phyloP scores from a whole-genome alignment of 2,329 filamentous ascomycete genomes.

The Dactylellina sp. region DNA sequence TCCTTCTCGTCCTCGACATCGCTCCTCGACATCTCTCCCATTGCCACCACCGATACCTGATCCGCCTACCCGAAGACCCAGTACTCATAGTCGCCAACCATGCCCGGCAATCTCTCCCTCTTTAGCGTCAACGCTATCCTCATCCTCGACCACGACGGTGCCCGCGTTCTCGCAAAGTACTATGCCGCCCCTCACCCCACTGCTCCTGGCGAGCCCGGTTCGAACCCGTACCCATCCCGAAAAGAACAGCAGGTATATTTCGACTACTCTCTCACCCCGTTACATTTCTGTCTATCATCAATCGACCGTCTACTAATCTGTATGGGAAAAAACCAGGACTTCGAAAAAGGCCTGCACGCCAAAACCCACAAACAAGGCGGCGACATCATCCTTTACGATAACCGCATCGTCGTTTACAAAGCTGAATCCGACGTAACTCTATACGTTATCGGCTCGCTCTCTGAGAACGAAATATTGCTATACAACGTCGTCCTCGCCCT shows the following conservation, averaged over 20 bases:
- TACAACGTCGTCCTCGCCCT: slow-evolving; percentile 89
- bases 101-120: slow-evolving; percentile 69
- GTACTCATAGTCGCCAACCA: slow-evolving; percentile 58
- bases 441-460: slow-evolving; percentile 88
- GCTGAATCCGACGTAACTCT: slow-evolving; percentile 96
- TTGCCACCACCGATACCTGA: neutral
- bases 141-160: slow-evolving; percentile 86
- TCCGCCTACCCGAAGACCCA: neutral
- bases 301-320: neutral
- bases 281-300: neutral
- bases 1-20: neutral
- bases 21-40: slow-evolving; percentile 25
- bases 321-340: slow-evolving; percentile 66
- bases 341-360: slow-evolving; percentile 93
- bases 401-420: slow-evolving; percentile 96
- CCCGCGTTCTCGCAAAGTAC: slow-evolving; percentile 94
- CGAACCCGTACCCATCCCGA: slow-evolving; percentile 83
- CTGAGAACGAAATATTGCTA: slow-evolving; percentile 96
- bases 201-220: slow-evolving; percentile 65
- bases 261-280: neutral
- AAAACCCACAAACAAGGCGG: slow-evolving; percentile 90
- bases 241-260: slow-evolving; percentile 81
- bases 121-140: slow-evolving; percentile 77
- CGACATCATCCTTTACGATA: slow-evolving; percentile 98
- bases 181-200: slow-evolving; percentile 78